phyloP scores from a whole-genome alignment of 2,329 filamentous ascomycete species.

The Pestalotiopsis sp. region DNA sequence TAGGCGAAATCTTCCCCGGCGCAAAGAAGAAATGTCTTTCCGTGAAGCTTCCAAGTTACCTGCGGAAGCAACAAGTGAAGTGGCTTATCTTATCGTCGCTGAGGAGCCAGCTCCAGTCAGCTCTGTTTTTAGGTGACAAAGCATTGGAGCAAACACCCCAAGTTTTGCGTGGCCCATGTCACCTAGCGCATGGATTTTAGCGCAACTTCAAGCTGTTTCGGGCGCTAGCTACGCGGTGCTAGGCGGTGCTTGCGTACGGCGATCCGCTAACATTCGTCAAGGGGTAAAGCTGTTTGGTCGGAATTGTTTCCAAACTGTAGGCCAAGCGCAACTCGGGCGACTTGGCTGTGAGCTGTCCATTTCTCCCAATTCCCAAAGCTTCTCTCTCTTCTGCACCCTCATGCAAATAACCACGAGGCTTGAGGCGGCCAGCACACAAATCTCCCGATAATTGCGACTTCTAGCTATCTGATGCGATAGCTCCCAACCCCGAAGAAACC shows the following conservation, averaged over 20 bases:
- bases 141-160: not conserved
- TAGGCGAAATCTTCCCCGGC: too few species aligned
- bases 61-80: too few species aligned
- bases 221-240: not conserved
- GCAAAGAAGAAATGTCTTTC: too few species aligned
- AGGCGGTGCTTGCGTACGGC: not conserved
- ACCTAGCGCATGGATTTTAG: conserved; percentile 1
- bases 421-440: not conserved
- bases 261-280: conserved; percentile 1
- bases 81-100: conserved; percentile 11
- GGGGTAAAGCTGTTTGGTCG: not conserved
- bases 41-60: too few species aligned
- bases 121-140: not conserved
- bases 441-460: not conserved
- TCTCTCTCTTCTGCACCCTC: not conserved
- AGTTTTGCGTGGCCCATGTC: not conserved
- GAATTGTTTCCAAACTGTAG: conserved; percentile 13
- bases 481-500: not conserved
- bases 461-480: not conserved
- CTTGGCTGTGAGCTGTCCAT: conserved; percentile 1
- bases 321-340: not conserved
- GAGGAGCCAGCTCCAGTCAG: not conserved
- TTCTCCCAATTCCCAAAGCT: not conserved
- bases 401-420: not conserved
- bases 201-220: not conserved